These are phyloP conservation scores for Rhamnella rubrinervis DNA, from an alignment of 331 rosid species.

Conservation along the genomic window DNA sequence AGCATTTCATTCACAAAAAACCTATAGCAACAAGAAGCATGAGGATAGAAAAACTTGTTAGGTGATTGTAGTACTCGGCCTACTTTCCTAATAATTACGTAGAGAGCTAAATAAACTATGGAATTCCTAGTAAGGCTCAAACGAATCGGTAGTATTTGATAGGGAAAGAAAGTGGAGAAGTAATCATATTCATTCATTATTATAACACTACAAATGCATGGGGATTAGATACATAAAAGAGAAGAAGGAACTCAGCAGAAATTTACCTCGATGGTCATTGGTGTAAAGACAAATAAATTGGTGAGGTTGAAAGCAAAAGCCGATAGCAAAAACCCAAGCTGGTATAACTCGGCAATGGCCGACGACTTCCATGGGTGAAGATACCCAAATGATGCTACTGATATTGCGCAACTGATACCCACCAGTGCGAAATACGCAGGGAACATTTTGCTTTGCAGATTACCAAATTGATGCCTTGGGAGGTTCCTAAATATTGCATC, in stretches of 20 bases:
- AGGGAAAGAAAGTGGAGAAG: too few relatives aligned
- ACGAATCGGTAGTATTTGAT: too few relatives aligned
- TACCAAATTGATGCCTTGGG: conserved; percentile 98
- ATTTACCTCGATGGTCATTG: conserved; percentile 93
- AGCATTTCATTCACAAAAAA: neutral
- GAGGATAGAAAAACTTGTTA: neutral
- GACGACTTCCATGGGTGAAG: conserved; percentile 94
- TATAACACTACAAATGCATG: neutral
- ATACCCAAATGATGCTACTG: conserved; percentile 81
- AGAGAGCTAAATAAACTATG: too few relatives aligned
- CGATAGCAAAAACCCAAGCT: conserved; percentile 93
- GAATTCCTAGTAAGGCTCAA: too few relatives aligned
- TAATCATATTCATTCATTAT: neutral
- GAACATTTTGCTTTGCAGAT: conserved; percentile 97
- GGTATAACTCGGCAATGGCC: conserved; percentile 68
- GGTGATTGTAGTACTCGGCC: neutral
- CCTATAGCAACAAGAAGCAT: neutral
- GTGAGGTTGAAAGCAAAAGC: conserved; percentile 78
- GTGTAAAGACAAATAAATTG: conserved; percentile 85
- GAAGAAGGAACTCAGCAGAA: neutral
- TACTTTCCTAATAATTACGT: too few relatives aligned
- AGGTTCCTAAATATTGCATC: conserved; percentile 51
- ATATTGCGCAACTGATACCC: conserved; percentile 62
- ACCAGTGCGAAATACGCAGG: conserved; percentile 92
- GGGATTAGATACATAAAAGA: neutral